A percentile compares a stretch with the other conserved stretches of the same genome.
These are phyloP conservation scores for Rhizopus stolonifer DNA, from an alignment of 371 early-diverging fungal genomes.

Conservation along the genomic window DNA sequence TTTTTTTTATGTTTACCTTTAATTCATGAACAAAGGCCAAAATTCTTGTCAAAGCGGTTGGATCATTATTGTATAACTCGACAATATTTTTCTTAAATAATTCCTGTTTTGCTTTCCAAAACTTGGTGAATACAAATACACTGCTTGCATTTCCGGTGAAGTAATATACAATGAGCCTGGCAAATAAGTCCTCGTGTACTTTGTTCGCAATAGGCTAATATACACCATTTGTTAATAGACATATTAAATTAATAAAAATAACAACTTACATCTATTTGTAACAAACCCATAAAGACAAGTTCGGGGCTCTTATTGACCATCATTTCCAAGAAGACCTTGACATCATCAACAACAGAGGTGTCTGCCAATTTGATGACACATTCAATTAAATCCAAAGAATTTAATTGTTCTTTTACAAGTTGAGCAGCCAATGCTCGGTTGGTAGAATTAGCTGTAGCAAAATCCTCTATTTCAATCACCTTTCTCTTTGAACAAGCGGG, in stretches of 20 bases:
- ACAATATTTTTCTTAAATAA: constrained; percentile 66
- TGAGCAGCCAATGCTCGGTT: constrained; percentile 53
- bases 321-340: constrained; percentile 64
- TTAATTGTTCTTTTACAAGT: constrained; percentile 64
- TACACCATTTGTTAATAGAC: not conserved
- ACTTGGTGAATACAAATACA: constrained; percentile 67
- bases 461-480: constrained; percentile 57
- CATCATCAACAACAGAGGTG: constrained; percentile 62
- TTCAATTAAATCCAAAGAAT: constrained; percentile 75
- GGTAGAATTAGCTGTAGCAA: constrained; percentile 46
- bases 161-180: constrained; percentile 66
- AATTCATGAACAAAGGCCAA: constrained; percentile 83
- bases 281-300: constrained; percentile 73
- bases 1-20: constrained; percentile 58
- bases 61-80: constrained; percentile 76
- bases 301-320: constrained; percentile 73
- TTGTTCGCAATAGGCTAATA: constrained; percentile 55
- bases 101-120: constrained; percentile 72
- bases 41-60: constrained; percentile 69
- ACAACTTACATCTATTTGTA: constrained; percentile 58
- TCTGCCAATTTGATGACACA: constrained; percentile 67
- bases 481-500: constrained; percentile 48
- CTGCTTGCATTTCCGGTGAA: constrained; percentile 70
- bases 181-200: constrained; percentile 69
- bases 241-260: not conserved